These are phyloP conservation scores for Bertia moriformis DNA, from an alignment of 2,329 filamentous ascomycete species.

Conservation along the genomic window DNA sequence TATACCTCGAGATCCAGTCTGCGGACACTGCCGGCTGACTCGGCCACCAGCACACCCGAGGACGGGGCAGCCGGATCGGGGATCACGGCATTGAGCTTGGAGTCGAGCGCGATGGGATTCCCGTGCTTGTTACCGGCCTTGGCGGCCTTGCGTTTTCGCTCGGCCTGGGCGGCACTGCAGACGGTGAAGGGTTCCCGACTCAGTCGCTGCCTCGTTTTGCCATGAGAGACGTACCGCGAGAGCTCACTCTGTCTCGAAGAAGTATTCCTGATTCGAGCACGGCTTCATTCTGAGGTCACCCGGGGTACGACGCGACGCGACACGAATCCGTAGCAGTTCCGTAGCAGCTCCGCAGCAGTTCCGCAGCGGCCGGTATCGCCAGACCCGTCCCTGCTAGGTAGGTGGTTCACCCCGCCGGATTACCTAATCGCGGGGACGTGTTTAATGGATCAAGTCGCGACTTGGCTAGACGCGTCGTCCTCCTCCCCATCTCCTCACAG, in stretches of 20 bases:
- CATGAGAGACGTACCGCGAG: slow-evolving; percentile 13
- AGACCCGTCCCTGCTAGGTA: no score
- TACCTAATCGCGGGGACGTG: no score
- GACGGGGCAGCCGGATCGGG: slow-evolving; percentile 47
- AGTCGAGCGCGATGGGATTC: slow-evolving; percentile 63
- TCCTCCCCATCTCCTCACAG: slow-evolving; percentile 4
- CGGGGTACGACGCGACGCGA: no score
- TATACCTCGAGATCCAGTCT: slow-evolving; percentile 64
- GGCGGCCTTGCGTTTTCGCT: slow-evolving; percentile 45
- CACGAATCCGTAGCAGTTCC: no score
- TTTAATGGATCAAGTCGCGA: no score
- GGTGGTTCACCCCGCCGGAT: no score
- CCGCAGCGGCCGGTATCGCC: no score
- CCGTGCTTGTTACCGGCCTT: slow-evolving; percentile 68
- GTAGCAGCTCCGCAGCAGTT: no score
- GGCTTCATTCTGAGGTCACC: no score
- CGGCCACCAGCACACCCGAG: slow-evolving; percentile 61
- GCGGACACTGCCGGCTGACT: slow-evolving; percentile 71
- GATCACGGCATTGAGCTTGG: slow-evolving; percentile 69
- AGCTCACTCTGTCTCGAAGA: slow-evolving; percentile 81
- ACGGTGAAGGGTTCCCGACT: slow-evolving; percentile 24
- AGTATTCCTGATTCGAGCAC: slow-evolving; percentile 63
- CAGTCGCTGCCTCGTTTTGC: slow-evolving; percentile 4
- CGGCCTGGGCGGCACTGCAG: slow-evolving; percentile 30
- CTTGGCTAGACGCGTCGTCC: no score